Conservation (phyloP, 2,329 filamentous ascomycete genomes). For the Calonectria multiphialidica region DNA sequence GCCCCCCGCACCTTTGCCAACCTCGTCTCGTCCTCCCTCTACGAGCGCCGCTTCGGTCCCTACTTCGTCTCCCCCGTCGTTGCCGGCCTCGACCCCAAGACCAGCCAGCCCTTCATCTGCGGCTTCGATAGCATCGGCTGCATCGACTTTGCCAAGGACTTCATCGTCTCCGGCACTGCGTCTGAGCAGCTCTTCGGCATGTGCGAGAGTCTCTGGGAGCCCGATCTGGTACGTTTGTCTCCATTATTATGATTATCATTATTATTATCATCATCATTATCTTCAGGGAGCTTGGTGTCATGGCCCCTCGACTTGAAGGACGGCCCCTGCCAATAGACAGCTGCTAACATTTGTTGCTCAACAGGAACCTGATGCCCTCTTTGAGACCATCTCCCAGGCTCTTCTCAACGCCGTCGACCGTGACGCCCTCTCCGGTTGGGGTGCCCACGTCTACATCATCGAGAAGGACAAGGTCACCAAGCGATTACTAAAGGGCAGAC, state of each 20-base stretch:
- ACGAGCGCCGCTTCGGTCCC: conserved; percentile 95
- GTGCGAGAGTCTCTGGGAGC: conserved; percentile 98
- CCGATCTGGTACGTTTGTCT: conserved; percentile 83
- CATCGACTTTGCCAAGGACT: conserved; percentile 99
- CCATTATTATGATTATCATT: no score
- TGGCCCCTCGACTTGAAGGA: neutral
- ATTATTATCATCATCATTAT: no score
- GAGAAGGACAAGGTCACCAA: conserved; percentile 99
- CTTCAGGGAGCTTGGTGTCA: neutral
- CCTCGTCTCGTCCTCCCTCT: conserved; percentile 89
- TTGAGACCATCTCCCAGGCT: conserved; percentile 97
- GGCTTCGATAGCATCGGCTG: conserved; percentile 99
- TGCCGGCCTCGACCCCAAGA: conserved; percentile 94
- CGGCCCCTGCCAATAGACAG: neutral
- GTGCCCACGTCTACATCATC: conserved; percentile 98
- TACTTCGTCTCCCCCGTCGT: conserved; percentile 97
- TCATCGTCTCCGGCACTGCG: conserved; percentile 96
- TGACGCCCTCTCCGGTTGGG: conserved; percentile 97
- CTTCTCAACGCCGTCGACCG: conserved; percentile 95
- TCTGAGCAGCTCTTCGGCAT: conserved; percentile 99
- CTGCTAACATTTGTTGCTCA: conserved; percentile 33
- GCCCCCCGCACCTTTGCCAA: conserved; percentile 96
- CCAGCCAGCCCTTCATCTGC: conserved; percentile 96
- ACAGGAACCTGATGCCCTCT: conserved; percentile 88
- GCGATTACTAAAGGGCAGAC: conserved; percentile 96